A percentile compares a stretch with the other conserved stretches of the same genome.
Conservation (phyloP, 148 eudicot species). For the Euryodendron excelsum region DNA sequence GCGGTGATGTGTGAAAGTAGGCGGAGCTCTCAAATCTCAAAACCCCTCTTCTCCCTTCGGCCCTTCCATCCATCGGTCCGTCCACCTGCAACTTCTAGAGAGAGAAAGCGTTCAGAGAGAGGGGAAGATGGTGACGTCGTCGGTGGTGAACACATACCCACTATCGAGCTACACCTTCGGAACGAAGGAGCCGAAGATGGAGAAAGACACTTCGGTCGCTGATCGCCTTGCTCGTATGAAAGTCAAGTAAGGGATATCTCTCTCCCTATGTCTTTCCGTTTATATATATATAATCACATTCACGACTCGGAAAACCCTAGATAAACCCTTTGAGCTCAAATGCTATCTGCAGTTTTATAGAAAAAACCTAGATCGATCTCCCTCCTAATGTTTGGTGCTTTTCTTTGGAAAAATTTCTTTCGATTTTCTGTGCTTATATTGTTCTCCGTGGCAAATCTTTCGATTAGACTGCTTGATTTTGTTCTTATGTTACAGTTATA, state of each 20-base stretch:
- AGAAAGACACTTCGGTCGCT: slow-evolving; percentile 94
- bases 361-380: slow-evolving; percentile 2
- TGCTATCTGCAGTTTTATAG: neutral
- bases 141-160: slow-evolving; percentile 66
- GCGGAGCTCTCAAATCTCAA: neutral
- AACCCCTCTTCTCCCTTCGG: neutral
- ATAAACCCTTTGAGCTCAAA: neutral
- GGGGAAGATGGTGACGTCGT: slow-evolving; percentile 39
- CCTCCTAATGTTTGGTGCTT: neutral
- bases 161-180: slow-evolving; percentile 83
- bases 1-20: too few species aligned
- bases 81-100: neutral
- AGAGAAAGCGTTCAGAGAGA: slow-evolving; percentile 14
- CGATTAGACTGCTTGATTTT: neutral
- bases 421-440: neutral
- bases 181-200: slow-evolving; percentile 87
- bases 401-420: neutral
- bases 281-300: too few species aligned
- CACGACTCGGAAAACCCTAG: too few species aligned
- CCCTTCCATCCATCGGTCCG: neutral
- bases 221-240: slow-evolving; percentile 97
- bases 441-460: neutral
- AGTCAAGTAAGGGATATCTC: slow-evolving; percentile 51
- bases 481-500: slow-evolving; percentile 44
- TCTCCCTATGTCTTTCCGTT: too few species aligned